phyloP scores from a whole-genome alignment of 2,329 filamentous ascomycete genomes.

The Colletotrichum chlorophyti region DNA sequence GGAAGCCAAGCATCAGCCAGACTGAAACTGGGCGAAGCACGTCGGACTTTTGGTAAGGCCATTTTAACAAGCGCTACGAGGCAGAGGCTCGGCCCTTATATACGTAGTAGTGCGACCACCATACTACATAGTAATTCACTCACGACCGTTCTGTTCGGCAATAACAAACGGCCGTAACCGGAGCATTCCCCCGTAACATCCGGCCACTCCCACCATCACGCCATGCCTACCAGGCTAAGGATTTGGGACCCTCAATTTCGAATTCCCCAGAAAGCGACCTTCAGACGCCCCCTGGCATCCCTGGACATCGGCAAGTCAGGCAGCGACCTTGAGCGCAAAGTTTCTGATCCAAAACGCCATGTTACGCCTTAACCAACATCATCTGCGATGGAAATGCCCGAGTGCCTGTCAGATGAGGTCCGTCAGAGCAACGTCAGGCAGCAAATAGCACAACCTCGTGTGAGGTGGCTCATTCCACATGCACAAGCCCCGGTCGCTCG shows the following conservation, averaged over 20 bases:
- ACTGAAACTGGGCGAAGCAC: not conserved
- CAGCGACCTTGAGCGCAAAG: not conserved
- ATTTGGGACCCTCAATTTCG: not conserved
- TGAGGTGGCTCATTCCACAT: conserved; percentile 3
- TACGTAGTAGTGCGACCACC: too few species aligned
- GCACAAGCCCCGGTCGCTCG: conserved; percentile 11
- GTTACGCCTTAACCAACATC: too few species aligned
- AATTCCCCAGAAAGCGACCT: conserved; percentile 14
- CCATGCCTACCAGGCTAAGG: conserved; percentile 8
- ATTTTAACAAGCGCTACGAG: not conserved
- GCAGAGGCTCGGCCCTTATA: too few species aligned
- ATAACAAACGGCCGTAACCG: too few species aligned
- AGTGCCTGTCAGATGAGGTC: not conserved
- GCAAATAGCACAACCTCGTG: not conserved
- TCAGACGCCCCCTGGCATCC: not conserved
- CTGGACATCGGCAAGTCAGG: not conserved
- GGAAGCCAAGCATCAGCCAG: not conserved
- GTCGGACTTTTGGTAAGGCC: conserved; percentile 3
- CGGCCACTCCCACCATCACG: conserved; percentile 16
- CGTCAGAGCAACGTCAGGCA: not conserved
- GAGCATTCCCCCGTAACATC: not conserved
- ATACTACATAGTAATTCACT: too few species aligned
- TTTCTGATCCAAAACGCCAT: not conserved
- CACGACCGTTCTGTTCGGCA: too few species aligned
- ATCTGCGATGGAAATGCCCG: too few species aligned